Base-by-base conservation (phyloP, 352 stramenopile species). In the Phytophthora vignae region DNA sequence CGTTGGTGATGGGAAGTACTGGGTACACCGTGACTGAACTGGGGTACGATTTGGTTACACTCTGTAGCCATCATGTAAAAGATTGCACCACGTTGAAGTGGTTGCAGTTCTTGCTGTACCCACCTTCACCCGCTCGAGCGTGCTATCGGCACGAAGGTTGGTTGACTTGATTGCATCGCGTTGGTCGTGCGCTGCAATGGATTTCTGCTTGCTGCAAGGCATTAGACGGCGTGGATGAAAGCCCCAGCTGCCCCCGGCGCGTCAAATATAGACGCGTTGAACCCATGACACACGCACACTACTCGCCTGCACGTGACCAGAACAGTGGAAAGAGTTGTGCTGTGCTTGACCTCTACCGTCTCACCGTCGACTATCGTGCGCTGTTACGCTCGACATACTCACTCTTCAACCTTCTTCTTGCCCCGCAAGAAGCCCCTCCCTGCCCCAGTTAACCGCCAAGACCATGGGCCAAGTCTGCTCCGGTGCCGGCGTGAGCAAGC, bases 381-480 rank as follows among this genome's bases (percentile, higher is more conserved):
- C 2, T 1, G 11, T 10, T n/a, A 5, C 17, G 21, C 17, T 29
- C 31, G 42, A 22, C 19, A 29, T n/a, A 38, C 29, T 85, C 78
- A 85, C 68, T 85, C 67, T 19, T 57, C 75, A 66, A 82, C 74
- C 58, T 73, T 67, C 72, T 40, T 58, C 58, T 70, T 72, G 69
- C 72, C 61, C 61, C 40, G 22, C 69, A 77, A 69, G 62, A 62
- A 60, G 59, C 31, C 36, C 40, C 25, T 29, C 25, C 25, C 1
- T 29, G 25, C 25, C 25, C 25, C 25, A 29, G 25, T 29, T 2
- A 29, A 29, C 25, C 31, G 48, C 42, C 54, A 60, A 38, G 6
- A 77, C 55, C 38, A 90, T 90, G 83, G 83, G 83, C 50, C 79
- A 90, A 74, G 83, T 88, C 38, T 90, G 83, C 50, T 85, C 78